Conservation (phyloP, 257 asterid genomes). For the Solanum peruvianum region DNA sequence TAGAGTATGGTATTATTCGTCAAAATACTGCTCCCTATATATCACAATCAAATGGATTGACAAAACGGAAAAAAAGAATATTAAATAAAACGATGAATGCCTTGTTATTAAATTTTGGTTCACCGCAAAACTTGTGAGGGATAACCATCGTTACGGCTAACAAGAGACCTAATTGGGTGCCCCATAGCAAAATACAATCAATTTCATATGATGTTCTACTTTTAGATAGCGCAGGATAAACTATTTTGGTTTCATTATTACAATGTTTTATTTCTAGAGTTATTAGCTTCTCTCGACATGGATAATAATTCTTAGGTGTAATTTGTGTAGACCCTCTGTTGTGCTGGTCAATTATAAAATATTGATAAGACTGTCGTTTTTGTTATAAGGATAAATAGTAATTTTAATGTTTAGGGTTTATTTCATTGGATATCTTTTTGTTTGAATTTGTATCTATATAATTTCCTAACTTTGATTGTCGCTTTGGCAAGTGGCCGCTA, state of each 20-base stretch:
- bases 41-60: too few species aligned
- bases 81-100: too few species aligned
- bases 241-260: not conserved
- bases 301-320: not conserved
- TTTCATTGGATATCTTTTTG: not conserved
- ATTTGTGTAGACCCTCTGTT: not conserved
- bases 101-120: too few species aligned
- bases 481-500: not conserved
- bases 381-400: not conserved
- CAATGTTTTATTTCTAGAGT: not conserved
- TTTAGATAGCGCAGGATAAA: not conserved
- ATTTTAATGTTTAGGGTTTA: not conserved
- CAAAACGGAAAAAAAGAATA: too few species aligned
- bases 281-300: not conserved
- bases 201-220: too few species aligned
- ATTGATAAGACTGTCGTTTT: not conserved
- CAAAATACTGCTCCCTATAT: too few species aligned
- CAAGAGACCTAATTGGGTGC: too few species aligned
- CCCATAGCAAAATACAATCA: too few species aligned
- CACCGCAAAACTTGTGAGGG: too few species aligned
- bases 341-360: not conserved
- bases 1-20: too few species aligned
- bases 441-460: not conserved
- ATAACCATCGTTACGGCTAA: too few species aligned
- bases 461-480: not conserved